These are phyloP conservation scores for Colletotrichum gloeosporioides DNA, from an alignment of 2,329 filamentous ascomycete species.

Conservation along the genomic window DNA sequence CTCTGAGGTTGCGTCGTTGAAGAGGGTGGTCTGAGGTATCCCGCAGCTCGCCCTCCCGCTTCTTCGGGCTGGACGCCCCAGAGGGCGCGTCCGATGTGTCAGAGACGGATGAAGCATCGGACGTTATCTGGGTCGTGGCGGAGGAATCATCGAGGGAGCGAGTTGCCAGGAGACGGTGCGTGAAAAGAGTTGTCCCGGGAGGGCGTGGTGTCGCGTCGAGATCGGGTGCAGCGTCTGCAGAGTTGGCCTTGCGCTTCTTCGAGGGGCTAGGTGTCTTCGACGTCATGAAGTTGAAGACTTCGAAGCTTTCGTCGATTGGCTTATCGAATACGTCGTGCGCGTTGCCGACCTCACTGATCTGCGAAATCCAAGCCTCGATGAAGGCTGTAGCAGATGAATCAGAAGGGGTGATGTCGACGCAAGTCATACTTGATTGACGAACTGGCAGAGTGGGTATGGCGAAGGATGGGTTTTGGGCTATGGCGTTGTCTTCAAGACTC, in stretches of 20 bases:
- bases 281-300: background rate
- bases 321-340: background rate
- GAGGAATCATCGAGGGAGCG: background rate
- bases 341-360: background rate
- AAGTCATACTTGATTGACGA: fast-evolving
- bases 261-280: background rate
- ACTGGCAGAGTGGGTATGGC: background rate
- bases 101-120: background rate
- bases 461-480: background rate
- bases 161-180: background rate
- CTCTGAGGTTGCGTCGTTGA: fast-evolving
- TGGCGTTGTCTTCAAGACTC: too few species aligned
- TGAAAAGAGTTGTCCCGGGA: background rate
- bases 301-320: background rate
- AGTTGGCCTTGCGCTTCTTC: background rate
- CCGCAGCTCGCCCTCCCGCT: background rate
- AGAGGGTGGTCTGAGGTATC: background rate
- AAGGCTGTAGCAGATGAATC: background rate
- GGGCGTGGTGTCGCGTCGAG: background rate
- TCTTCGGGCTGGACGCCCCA: background rate
- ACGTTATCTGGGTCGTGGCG: background rate
- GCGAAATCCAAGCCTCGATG: background rate
- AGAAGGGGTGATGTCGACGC: background rate
- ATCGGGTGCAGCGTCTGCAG: background rate
- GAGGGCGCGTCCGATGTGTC: background rate